Percentiles rank a stretch among this genome's conserved stretches.
Conservation (phyloP, 129 eudicot species). For the Artemisia tridentata region DNA sequence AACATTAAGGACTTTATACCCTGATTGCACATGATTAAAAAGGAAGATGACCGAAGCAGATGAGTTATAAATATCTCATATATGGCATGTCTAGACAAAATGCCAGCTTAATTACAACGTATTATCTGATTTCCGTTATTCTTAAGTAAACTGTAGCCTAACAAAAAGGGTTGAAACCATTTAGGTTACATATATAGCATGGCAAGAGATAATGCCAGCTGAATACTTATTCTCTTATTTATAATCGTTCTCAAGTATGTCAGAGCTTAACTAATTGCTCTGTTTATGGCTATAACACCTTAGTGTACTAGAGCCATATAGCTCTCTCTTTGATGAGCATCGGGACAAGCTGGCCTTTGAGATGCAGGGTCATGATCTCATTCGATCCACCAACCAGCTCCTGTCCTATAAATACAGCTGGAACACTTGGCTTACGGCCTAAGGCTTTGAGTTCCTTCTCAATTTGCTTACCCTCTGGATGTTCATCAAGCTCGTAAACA, state of each 20-base stretch:
- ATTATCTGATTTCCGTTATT: neutral
- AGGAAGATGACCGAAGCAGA: neutral
- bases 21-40: conserved; percentile 5
- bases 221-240: conserved; percentile 24
- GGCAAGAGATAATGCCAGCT: conserved; percentile 22
- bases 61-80: neutral
- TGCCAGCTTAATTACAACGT: neutral
- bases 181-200: neutral
- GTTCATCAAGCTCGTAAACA: conserved; percentile 42
- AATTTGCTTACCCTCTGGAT: conserved; percentile 45
- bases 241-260: conserved; percentile 20
- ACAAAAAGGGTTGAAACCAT: neutral
- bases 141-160: neutral
- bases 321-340: conserved; percentile 58
- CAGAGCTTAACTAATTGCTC: conserved; percentile 12
- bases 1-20: neutral
- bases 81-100: neutral
- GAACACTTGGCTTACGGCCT: no score
- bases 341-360: conserved; percentile 47
- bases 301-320: conserved; percentile 32
- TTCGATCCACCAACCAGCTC: no score
- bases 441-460: conserved; percentile 44
- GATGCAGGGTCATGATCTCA: conserved; percentile 18
- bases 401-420: no score
- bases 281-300: conserved; percentile 9